Percentiles rank a stretch among this genome's conserved stretches.
Evolutionary conservation across 192 early-diverging fungal species (phyloP).

Genomic region (Coemansia sp.): DNA sequence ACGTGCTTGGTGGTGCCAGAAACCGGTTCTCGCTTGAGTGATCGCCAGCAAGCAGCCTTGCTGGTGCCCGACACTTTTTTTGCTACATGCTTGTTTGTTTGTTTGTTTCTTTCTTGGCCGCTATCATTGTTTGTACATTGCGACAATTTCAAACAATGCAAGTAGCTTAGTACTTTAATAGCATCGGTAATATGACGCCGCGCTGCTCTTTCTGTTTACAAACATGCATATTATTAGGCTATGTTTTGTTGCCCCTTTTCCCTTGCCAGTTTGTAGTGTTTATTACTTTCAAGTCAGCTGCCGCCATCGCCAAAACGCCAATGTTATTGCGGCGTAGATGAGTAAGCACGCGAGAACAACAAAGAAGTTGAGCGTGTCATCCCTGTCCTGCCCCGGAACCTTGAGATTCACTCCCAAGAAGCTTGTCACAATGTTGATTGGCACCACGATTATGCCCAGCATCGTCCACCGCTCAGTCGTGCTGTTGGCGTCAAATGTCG

Average conservation of each 20-base stretch:
- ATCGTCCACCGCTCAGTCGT: slow-evolving; percentile 56
- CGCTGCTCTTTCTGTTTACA: neutral
- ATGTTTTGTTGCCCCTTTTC: neutral
- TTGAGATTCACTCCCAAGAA: slow-evolving; percentile 74
- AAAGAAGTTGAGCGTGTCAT: slow-evolving; percentile 58
- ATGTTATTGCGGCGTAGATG: slow-evolving; percentile 34
- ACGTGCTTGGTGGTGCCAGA: neutral
- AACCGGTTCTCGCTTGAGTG: neutral
- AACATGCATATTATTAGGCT: neutral
- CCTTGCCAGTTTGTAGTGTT: neutral
- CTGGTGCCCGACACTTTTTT: neutral
- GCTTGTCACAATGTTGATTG: slow-evolving; percentile 59
- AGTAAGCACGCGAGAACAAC: slow-evolving; percentile 48
- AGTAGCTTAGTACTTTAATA: neutral
- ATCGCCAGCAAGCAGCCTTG: neutral
- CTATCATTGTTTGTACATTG: neutral
- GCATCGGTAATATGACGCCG: neutral
- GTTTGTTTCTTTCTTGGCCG: neutral
- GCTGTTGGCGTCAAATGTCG: slow-evolving; percentile 41
- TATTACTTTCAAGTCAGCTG: slow-evolving; percentile 11
- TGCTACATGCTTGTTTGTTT: neutral
- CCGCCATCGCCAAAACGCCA: slow-evolving; percentile 56
- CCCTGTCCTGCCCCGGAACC: slow-evolving; percentile 67
- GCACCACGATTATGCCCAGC: slow-evolving; percentile 54
- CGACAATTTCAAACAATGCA: neutral